These are phyloP conservation scores for Claviceps digitariae DNA, from an alignment of 2,329 filamentous ascomycete genomes.

Conservation along the genomic window DNA sequence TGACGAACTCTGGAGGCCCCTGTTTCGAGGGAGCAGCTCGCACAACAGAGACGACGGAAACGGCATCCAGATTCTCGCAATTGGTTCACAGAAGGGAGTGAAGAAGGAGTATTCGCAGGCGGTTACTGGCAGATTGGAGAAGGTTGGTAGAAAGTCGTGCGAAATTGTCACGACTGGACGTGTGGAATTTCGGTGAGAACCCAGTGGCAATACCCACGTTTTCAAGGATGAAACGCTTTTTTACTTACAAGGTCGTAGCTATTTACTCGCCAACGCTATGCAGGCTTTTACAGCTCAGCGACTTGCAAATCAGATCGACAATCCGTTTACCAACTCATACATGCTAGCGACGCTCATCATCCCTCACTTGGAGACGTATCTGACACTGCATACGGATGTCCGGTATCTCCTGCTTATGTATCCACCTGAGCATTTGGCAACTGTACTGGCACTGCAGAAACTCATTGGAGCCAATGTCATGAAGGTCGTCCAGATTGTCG, in stretches of 20 bases:
- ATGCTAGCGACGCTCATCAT: conserved; percentile 44
- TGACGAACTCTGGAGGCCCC: conserved; percentile 37
- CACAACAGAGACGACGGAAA: conserved; percentile 18
- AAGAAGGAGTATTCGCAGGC: conserved; percentile 33
- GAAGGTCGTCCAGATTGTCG: conserved; percentile 44
- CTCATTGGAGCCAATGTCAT: conserved; percentile 42
- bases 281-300: conserved; percentile 41
- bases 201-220: background rate
- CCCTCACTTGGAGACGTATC: conserved; percentile 46
- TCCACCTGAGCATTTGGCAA: conserved; percentile 39
- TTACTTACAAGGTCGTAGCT: conserved; percentile 24
- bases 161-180: conserved; percentile 39
- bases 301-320: conserved; percentile 35
- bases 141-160: conserved; percentile 35
- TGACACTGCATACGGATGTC: conserved; percentile 37
- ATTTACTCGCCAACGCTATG: conserved; percentile 47
- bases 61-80: conserved; percentile 45
- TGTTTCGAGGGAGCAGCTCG: conserved; percentile 27
- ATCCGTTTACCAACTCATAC: conserved; percentile 39
- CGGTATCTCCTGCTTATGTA: conserved; percentile 48
- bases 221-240: background rate
- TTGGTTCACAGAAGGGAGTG: conserved; percentile 43
- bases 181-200: conserved; percentile 44
- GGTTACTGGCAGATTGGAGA: conserved; percentile 39
- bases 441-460: conserved; percentile 42